Conservation (phyloP, 768 basidiomycete genomes). For the Mycena rebaudengoi region DNA sequence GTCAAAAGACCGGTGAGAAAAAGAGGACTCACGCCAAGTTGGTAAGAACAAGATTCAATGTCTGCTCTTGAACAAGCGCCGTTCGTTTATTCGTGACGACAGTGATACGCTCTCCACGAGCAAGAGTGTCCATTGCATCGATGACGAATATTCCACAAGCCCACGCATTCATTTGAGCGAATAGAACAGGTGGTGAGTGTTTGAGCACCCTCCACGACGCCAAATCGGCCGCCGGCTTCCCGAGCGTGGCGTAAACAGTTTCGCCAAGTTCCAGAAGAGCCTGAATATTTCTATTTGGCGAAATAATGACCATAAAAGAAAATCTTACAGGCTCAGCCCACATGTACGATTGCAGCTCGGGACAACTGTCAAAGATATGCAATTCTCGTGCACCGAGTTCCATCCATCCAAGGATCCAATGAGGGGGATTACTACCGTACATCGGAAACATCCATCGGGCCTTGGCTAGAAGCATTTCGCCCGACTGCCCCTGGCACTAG, state of each 20-base stretch:
- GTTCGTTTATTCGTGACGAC: neutral
- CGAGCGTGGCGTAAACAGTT: neutral
- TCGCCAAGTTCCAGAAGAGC: neutral
- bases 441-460: conserved; percentile 6
- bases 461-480: conserved; percentile 4
- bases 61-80: neutral
- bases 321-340: conserved; percentile 6
- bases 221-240: neutral
- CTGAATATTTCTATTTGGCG: neutral
- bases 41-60: neutral
- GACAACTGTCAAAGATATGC: conserved; percentile 6
- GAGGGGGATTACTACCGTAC: neutral
- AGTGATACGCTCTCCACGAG: neutral
- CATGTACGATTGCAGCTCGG: neutral
- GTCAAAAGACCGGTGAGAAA: too few relatives aligned
- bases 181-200: neutral
- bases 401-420: conserved; percentile 13
- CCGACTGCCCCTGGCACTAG: neutral
- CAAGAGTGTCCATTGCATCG: too few relatives aligned
- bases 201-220: neutral
- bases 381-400: neutral
- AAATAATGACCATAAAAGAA: neutral
- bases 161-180: neutral
- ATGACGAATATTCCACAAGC: too few relatives aligned
- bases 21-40: neutral